Evolutionary conservation across 192 early-diverging fungal species (phyloP).

Genomic region (Coemansia sp.): DNA sequence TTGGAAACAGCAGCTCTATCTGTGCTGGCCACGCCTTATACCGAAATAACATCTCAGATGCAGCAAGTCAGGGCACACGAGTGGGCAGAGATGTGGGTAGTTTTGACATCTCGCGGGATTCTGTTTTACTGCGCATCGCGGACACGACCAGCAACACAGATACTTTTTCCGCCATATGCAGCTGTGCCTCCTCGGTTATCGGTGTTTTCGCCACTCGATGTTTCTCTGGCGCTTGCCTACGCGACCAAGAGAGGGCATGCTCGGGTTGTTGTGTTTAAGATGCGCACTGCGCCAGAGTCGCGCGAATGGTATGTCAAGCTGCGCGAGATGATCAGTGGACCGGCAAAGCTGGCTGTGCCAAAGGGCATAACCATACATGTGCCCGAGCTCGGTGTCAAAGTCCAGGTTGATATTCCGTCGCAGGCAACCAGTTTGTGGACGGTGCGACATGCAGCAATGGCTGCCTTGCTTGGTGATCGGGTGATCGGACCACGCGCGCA

Average conservation of each 20-base stretch:
- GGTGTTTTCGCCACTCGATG: constrained; percentile 53
- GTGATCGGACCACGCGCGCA: constrained; percentile 26
- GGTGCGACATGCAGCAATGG: constrained; percentile 33
- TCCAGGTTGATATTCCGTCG: constrained; percentile 34
- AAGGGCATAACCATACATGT: constrained; percentile 27
- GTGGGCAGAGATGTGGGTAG: constrained; percentile 55
- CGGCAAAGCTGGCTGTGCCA: neutral
- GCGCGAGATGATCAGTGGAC: neutral
- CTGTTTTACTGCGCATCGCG: constrained; percentile 37
- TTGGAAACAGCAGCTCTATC: constrained; percentile 27
- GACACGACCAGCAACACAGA: constrained; percentile 26
- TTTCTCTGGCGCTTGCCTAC: constrained; percentile 52
- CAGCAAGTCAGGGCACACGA: constrained; percentile 36
- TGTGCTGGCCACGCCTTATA: constrained; percentile 37
- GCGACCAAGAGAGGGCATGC: constrained; percentile 9
- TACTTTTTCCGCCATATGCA: constrained; percentile 28
- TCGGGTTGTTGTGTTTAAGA: constrained; percentile 39
- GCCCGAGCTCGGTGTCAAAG: constrained; percentile 54
- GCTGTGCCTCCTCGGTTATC: constrained; percentile 43
- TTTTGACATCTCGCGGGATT: constrained; percentile 40
- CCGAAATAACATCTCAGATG: constrained; percentile 39
- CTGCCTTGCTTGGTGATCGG: constrained; percentile 27
- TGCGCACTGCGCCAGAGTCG: constrained; percentile 20
- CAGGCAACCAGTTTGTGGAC: constrained; percentile 37
- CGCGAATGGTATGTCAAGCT: neutral